phyloP scores from a whole-genome alignment of 2,329 filamentous ascomycete genomes.

The Nakataea oryzae region DNA sequence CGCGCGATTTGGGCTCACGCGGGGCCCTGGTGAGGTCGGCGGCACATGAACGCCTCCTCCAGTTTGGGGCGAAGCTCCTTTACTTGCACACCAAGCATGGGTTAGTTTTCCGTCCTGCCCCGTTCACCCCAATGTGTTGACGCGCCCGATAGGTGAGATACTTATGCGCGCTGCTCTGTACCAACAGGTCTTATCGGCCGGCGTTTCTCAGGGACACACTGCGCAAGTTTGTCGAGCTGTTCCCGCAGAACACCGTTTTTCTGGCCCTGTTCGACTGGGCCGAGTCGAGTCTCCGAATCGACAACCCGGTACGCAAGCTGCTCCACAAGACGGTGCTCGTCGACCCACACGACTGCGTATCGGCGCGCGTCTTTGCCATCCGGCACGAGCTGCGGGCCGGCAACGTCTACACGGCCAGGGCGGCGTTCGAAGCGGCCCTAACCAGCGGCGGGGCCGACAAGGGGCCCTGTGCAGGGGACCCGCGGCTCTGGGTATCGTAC shows the following conservation, averaged over 20 bases:
- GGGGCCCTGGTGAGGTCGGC: slow-evolving; percentile 17
- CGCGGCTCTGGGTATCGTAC: slow-evolving; percentile 38
- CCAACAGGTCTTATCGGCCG: slow-evolving; percentile 53
- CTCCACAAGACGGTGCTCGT: slow-evolving; percentile 41
- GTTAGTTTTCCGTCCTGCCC: slow-evolving; percentile 21
- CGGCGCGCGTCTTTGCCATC: slow-evolving; percentile 37
- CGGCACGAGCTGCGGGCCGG: slow-evolving; percentile 37
- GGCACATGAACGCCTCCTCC: slow-evolving; percentile 55
- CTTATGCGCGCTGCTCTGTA: background rate
- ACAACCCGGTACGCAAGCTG: slow-evolving; percentile 65
- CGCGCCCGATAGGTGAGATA: background rate
- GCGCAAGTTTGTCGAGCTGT: slow-evolving; percentile 46
- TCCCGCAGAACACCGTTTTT: slow-evolving; percentile 69
- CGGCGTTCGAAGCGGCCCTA: slow-evolving; percentile 43
- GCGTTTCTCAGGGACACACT: slow-evolving; percentile 53
- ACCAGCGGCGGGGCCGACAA: slow-evolving; percentile 18
- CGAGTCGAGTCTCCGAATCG: slow-evolving; percentile 55
- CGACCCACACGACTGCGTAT: slow-evolving; percentile 26
- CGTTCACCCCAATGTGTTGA: background rate
- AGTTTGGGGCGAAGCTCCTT: slow-evolving; percentile 57
- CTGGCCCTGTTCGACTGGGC: slow-evolving; percentile 64
- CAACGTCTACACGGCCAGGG: slow-evolving; percentile 36
- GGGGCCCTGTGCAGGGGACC: slow-evolving; percentile 21
- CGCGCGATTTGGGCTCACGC: slow-evolving; percentile 28
- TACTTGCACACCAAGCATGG: slow-evolving; percentile 52